Evolutionary conservation across 2,329 filamentous ascomycete species (phyloP).

Genomic region (Septoria petroselini): DNA sequence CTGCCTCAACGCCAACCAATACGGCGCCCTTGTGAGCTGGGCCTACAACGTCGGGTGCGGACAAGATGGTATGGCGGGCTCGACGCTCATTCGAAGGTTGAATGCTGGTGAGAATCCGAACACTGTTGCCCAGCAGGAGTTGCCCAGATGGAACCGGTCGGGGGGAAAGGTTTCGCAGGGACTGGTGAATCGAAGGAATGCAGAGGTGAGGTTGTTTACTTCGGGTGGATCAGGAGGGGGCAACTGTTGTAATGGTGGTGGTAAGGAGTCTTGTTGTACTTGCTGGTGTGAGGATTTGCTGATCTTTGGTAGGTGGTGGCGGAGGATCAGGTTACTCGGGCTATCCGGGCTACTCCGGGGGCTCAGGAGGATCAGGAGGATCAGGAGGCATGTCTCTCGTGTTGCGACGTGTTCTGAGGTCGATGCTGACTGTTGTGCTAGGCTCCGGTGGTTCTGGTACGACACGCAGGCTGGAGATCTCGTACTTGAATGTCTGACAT

Average conservation of each 20-base stretch:
- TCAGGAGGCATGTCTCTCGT: no score
- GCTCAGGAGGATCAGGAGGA: no score
- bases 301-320: no score
- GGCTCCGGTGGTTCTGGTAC: no score
- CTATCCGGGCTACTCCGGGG: no score
- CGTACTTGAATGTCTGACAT: no score
- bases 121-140: slow-evolving; percentile 4
- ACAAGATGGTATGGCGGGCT: slow-evolving; percentile 2
- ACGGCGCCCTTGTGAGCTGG: slow-evolving; percentile 10
- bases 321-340: no score
- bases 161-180: slow-evolving; percentile 1
- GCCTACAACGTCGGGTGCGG: slow-evolving; percentile 8
- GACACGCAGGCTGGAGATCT: no score
- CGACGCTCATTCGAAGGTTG: background rate
- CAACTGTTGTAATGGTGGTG: background rate
- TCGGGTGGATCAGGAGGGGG: background rate
- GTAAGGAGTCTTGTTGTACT: no score
- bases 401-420: no score
- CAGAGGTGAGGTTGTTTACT: background rate
- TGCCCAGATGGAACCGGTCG: slow-evolving; percentile 6
- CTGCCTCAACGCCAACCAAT: slow-evolving; percentile 6
- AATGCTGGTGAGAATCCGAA: slow-evolving; percentile 5
- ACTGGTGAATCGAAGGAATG: background rate
- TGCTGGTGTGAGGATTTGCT: no score
- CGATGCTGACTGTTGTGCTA: no score